Conservation (phyloP, 2,329 filamentous ascomycete genomes). For the Beauveria asiatica region DNA sequence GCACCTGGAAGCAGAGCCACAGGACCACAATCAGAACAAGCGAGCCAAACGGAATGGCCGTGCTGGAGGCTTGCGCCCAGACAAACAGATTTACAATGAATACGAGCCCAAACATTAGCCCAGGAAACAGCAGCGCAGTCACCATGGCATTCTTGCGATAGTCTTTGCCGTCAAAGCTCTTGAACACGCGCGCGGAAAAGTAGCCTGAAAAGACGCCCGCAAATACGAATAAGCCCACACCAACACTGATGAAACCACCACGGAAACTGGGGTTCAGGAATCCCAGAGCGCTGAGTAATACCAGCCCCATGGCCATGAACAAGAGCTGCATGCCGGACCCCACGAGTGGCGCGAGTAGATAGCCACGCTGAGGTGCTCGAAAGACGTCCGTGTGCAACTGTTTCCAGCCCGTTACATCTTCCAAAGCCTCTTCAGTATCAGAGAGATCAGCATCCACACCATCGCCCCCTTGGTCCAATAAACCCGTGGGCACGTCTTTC, state of each 20-base stretch:
- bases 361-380: constrained; percentile 60
- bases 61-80: constrained; percentile 83
- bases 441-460: constrained; percentile 50
- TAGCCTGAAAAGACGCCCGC: constrained; percentile 81
- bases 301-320: constrained; percentile 68
- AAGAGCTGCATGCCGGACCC: constrained; percentile 82
- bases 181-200: constrained; percentile 75
- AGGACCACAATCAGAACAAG: constrained; percentile 63
- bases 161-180: constrained; percentile 68
- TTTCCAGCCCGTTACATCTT: constrained; percentile 84
- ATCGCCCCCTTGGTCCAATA: constrained; percentile 53
- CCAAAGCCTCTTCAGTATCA: constrained; percentile 50
- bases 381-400: constrained; percentile 84
- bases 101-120: constrained; percentile 63
- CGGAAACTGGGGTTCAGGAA: constrained; percentile 79
- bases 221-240: constrained; percentile 73
- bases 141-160: constrained; percentile 70
- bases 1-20: constrained; percentile 80
- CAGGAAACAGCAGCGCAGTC: constrained; percentile 72
- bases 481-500: constrained; percentile 47
- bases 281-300: constrained; percentile 65
- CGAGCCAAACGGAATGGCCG: constrained; percentile 75
- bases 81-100: constrained; percentile 83
- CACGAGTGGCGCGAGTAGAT: constrained; percentile 68
- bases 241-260: constrained; percentile 82